Conservation (phyloP, 352 stramenopile species). For the Globisporangium okanoganense region DNA sequence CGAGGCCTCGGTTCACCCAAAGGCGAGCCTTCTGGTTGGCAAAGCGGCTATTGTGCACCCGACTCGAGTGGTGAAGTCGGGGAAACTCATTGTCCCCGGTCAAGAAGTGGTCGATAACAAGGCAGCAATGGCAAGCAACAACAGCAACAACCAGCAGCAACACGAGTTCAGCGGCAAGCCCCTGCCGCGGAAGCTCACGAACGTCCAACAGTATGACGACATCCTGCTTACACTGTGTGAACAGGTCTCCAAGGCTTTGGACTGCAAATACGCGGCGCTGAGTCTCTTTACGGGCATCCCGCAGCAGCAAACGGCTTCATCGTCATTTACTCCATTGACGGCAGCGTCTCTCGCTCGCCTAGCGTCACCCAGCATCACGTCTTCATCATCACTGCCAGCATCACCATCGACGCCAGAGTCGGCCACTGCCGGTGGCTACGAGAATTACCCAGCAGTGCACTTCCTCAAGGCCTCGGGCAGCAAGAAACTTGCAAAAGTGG, state of each 20-base stretch:
- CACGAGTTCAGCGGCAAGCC: conserved; percentile 19
- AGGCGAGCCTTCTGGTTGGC: background rate
- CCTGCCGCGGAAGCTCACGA: conserved; percentile 24
- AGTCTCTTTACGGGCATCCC: conserved; percentile 36
- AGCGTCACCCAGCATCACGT: background rate
- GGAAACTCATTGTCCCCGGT: conserved; percentile 5
- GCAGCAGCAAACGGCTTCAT: background rate
- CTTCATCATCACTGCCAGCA: conserved; percentile 7
- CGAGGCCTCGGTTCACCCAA: background rate
- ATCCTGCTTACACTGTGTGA: conserved; percentile 57
- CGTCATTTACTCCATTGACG: background rate
- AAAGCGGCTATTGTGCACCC: background rate
- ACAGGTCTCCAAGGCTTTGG: conserved; percentile 29
- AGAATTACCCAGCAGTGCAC: conserved; percentile 15
- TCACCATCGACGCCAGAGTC: background rate
- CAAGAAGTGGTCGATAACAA: conserved; percentile 1
- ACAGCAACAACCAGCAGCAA: conserved; percentile 27
- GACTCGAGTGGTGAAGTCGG: conserved; percentile 5
- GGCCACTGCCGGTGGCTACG: conserved; percentile 14
- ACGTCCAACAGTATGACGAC: conserved; percentile 41
- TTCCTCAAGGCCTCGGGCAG: conserved; percentile 48
- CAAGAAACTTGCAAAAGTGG: conserved; percentile 51
- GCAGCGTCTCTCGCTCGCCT: background rate
- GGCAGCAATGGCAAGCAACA: background rate
- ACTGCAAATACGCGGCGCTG: conserved; percentile 55